Evolutionary conservation across 176 grass and related monocot species (phyloP).

Genomic region (Juncus effusus): DNA sequence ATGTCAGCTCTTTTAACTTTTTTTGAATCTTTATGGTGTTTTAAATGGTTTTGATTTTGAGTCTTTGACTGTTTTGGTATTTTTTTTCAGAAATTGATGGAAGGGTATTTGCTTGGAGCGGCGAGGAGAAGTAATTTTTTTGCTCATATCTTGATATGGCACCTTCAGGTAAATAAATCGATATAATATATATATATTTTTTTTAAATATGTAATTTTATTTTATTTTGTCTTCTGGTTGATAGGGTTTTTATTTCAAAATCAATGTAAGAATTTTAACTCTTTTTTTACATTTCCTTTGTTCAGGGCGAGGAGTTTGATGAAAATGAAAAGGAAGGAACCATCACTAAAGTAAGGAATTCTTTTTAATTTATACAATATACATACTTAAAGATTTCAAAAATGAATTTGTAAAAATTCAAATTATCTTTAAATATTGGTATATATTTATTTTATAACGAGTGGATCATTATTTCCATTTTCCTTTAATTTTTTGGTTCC

Average conservation of each 20-base stretch:
- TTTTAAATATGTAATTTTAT: constrained; percentile 10
- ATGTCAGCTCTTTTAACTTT: constrained; percentile 49
- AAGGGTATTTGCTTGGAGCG: constrained; percentile 98
- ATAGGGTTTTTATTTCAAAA: constrained; percentile 14
- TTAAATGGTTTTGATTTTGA: constrained; percentile 25
- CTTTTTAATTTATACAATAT: constrained; percentile 8
- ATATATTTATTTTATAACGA: constrained; percentile 24
- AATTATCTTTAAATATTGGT: constrained; percentile 3
- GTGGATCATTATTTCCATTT: not conserved
- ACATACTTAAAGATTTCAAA: constrained; percentile 16
- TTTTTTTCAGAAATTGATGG: constrained; percentile 79
- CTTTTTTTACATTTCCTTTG: constrained; percentile 24
- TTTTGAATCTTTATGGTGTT: constrained; percentile 19
- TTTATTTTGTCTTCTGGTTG: constrained; percentile 7
- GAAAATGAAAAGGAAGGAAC: constrained; percentile 66
- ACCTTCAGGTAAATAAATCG: constrained; percentile 68
- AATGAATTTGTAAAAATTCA: constrained; percentile 1
- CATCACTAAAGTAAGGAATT: constrained; percentile 48
- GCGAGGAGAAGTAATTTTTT: constrained; percentile 92
- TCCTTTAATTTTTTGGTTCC: constrained; percentile 23
- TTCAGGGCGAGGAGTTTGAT: constrained; percentile 67
- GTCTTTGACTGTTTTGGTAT: constrained; percentile 1
- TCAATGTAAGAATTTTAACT: constrained; percentile 16
- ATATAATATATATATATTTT: not conserved
- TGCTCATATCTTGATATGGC: constrained; percentile 99